Evolutionary conservation across 2,329 filamentous ascomycete species (phyloP).

Genomic region (Cercospora sp.): DNA sequence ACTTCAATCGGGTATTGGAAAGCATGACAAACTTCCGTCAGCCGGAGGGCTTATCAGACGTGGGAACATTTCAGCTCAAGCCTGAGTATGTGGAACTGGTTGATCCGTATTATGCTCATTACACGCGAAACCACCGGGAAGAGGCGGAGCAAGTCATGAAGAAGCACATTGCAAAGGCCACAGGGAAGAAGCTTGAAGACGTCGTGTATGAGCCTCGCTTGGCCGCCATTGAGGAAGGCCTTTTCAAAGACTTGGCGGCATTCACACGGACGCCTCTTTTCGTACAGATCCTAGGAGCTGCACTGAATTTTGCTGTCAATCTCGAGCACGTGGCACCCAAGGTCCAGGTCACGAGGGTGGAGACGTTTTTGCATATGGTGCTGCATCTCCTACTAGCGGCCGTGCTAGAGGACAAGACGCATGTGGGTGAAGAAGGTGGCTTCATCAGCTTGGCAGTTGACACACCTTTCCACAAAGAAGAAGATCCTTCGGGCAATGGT

Average conservation of each 20-base stretch:
- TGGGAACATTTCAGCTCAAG: conserved; percentile 91
- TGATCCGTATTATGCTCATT: conserved; percentile 94
- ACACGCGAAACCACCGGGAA: conserved; percentile 94
- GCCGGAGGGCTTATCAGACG: conserved; percentile 87
- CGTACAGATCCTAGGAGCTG: conserved; percentile 85
- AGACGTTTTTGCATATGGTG: conserved; percentile 88
- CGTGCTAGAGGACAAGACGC: conserved; percentile 70
- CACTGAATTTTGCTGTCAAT: conserved; percentile 75
- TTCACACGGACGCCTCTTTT: conserved; percentile 87
- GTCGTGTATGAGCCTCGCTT: conserved; percentile 90
- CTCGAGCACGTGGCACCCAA: conserved; percentile 67
- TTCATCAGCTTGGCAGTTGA: conserved; percentile 34
- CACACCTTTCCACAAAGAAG: conserved; percentile 10
- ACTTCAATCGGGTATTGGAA: conserved; percentile 79
- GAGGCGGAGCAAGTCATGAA: conserved; percentile 90
- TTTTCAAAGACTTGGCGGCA: conserved; percentile 71
- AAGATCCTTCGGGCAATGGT: conserved; percentile 10
- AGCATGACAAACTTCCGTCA: conserved; percentile 86
- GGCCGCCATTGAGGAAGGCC: conserved; percentile 70
- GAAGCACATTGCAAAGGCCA: conserved; percentile 82
- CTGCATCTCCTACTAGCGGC: conserved; percentile 85
- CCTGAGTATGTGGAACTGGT: conserved; percentile 81
- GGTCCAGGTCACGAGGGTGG: conserved; percentile 78
- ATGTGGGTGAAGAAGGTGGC: conserved; percentile 16
- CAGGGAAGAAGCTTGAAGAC: conserved; percentile 74